Base-by-base conservation (phyloP, 2,329 filamentous ascomycete species). In the Aspergillus fischeri region DNA sequence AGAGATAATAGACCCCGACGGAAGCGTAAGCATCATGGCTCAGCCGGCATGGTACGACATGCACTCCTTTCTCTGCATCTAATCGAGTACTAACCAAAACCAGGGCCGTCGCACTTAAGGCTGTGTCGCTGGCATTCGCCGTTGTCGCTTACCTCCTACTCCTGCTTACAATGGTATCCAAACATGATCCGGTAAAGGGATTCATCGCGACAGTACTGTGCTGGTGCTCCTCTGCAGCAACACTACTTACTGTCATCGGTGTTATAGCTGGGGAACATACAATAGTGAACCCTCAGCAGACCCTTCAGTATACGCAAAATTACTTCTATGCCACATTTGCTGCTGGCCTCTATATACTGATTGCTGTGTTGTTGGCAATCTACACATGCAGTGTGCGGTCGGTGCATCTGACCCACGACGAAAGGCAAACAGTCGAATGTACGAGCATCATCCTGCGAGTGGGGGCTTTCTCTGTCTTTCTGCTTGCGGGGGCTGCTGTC, bases 301-400 rank as follows among this genome's bases (percentile, higher is more conserved):
- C n/a, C 10, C 24, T 35, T 9, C 32, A 3, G 2, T 54, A 54
- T 7, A 53, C 58, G 7, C 56, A 58, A 28, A 48, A 41, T 3
- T 58, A 52, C 35, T 55, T 52, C 53, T 58, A 58, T 25, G 49
- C 29, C 3, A 52, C 45, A 21, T 55, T 58, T n/a, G 56, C 56
- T 21, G 53, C 53, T 1, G 11, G 11, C 9, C 32, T 53, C 14
- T 53, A 51, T 44, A 21, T 32, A 14, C n/a, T 52, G 21, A 32
- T 55, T 10, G 52, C 53, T 4, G 4, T n/a, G 3, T 9, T 58
- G 2, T 6, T 58, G 3, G 5, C 35, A 14, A 27, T 29, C 8
- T 50, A 58, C 32, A 35, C 47, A 8, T 6, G 3, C 14, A 50
- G 25, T 20, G 3, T 51, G 7, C 32, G 14, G 5, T 24, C 5